Conservation (phyloP, 2,329 filamentous ascomycete genomes). For the Hypoxylon sp. region DNA sequence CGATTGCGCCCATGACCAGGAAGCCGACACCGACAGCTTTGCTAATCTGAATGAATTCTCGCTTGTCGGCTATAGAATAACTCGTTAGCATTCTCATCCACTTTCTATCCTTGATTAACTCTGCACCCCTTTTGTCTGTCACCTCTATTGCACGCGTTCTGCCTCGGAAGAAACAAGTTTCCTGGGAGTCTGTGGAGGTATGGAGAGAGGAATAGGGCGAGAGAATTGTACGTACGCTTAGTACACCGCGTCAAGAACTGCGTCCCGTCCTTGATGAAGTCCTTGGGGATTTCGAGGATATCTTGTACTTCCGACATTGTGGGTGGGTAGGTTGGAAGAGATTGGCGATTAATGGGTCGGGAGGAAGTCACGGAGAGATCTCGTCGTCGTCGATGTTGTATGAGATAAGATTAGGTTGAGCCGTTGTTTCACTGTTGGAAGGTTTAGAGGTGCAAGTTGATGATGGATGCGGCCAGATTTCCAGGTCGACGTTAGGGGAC, state of each 20-base stretch:
- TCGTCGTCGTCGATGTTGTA: constrained; percentile 10
- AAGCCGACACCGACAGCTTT: constrained; percentile 77
- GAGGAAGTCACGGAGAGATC: background rate
- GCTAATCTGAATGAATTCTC: constrained; percentile 60
- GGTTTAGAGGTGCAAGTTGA: constrained; percentile 9
- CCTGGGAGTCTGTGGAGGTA: background rate
- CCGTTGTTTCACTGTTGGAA: constrained; percentile 6
- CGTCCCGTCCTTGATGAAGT: constrained; percentile 73
- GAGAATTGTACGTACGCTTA: constrained; percentile 63
- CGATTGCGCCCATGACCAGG: constrained; percentile 77
- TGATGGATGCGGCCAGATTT: constrained; percentile 43
- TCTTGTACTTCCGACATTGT: constrained; percentile 77
- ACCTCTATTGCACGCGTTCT: constrained; percentile 11
- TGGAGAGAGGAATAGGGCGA: constrained; percentile 5
- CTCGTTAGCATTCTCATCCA: constrained; percentile 33
- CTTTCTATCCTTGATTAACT: background rate
- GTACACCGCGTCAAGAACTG: constrained; percentile 73
- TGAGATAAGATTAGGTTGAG: constrained; percentile 10
- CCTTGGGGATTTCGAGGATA: constrained; percentile 75
- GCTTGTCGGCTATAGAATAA: constrained; percentile 57
- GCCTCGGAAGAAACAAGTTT: constrained; percentile 5
- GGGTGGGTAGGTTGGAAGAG: constrained; percentile 28
- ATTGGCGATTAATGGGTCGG: constrained; percentile 19
- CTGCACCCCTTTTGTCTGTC: background rate
- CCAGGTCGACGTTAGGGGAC: constrained; percentile 29